Conservation (phyloP, 2,329 filamentous ascomycete species). For the Cladorrhinum sp. region DNA sequence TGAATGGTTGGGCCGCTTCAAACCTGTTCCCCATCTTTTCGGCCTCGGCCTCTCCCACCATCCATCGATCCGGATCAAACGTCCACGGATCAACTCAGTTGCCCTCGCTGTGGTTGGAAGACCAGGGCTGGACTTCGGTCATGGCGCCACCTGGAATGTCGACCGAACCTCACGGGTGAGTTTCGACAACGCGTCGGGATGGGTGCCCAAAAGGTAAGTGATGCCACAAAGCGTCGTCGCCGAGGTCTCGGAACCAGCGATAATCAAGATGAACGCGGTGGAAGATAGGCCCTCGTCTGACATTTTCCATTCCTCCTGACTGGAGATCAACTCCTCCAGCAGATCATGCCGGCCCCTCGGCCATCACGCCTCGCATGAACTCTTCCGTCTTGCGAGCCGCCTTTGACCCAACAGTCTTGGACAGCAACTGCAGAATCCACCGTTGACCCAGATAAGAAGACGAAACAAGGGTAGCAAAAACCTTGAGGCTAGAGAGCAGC, state of each 20-base stretch:
- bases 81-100: slow-evolving; percentile 36
- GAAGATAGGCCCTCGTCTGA: background rate
- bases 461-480: background rate
- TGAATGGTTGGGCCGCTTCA: slow-evolving; percentile 38
- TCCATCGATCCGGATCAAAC: slow-evolving; percentile 37
- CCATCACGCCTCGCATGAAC: slow-evolving; percentile 14
- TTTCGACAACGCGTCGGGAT: slow-evolving; percentile 31
- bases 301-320: slow-evolving; percentile 17
- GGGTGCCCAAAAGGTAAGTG: slow-evolving; percentile 31
- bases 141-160: slow-evolving; percentile 6
- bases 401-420: background rate
- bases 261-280: slow-evolving; percentile 17
- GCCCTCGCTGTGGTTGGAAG: slow-evolving; percentile 30
- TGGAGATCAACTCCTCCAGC: slow-evolving; percentile 20
- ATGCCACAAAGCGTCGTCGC: slow-evolving; percentile 23
- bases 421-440: slow-evolving; percentile 9
- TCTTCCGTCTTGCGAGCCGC: too few relatives aligned
- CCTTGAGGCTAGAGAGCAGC: slow-evolving; percentile 17
- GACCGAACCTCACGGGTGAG: slow-evolving; percentile 33
- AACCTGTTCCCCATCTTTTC: slow-evolving; percentile 25
- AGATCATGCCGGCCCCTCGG: slow-evolving; percentile 18
- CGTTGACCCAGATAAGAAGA: slow-evolving; percentile 6
- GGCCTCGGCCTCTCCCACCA: slow-evolving; percentile 24
- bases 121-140: slow-evolving; percentile 33
- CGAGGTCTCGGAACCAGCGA: slow-evolving; percentile 26